These are phyloP conservation scores for Naganishia albida DNA, from an alignment of 1,284 basidiomycete genomes.

Conservation along the genomic window DNA sequence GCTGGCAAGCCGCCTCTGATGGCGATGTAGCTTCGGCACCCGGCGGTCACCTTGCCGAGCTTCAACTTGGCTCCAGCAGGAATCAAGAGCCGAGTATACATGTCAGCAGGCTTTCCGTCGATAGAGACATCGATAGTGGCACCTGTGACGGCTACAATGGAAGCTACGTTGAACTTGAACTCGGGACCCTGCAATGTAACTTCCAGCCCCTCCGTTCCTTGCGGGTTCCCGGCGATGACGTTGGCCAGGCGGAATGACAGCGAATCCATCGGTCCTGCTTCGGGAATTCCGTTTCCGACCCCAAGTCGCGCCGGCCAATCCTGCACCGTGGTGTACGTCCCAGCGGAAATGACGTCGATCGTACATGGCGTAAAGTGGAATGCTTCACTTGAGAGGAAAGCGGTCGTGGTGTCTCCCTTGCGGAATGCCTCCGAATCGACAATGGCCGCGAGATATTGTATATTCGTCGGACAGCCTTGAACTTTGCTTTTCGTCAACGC, in stretches of 20 bases:
- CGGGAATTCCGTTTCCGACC: conserved; percentile 65
- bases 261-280: conserved; percentile 68
- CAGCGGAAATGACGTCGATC: conserved; percentile 62
- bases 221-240: conserved; percentile 63
- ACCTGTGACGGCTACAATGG: conserved; percentile 64
- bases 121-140: conserved; percentile 57
- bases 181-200: conserved; percentile 53
- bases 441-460: conserved; percentile 60
- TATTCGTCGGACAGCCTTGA: conserved; percentile 62
- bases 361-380: conserved; percentile 52
- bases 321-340: conserved; percentile 66
- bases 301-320: conserved; percentile 63
- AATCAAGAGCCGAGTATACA: conserved; percentile 61
- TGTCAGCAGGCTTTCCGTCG: conserved; percentile 54
- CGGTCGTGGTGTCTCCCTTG: conserved; percentile 61
- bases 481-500: conserved; percentile 55
- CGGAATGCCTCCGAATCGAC: conserved; percentile 56
- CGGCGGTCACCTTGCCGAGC: conserved; percentile 35
- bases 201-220: conserved; percentile 63
- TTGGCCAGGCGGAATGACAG: conserved; percentile 65
- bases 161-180: conserved; percentile 59
- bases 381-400: conserved; percentile 57
- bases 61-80: conserved; percentile 56
- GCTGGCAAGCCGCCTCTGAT: conserved; percentile 65
- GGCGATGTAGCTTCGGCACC: conserved; percentile 63